phyloP scores from a whole-genome alignment of 768 basidiomycete genomes.

The Suillus placidus region DNA sequence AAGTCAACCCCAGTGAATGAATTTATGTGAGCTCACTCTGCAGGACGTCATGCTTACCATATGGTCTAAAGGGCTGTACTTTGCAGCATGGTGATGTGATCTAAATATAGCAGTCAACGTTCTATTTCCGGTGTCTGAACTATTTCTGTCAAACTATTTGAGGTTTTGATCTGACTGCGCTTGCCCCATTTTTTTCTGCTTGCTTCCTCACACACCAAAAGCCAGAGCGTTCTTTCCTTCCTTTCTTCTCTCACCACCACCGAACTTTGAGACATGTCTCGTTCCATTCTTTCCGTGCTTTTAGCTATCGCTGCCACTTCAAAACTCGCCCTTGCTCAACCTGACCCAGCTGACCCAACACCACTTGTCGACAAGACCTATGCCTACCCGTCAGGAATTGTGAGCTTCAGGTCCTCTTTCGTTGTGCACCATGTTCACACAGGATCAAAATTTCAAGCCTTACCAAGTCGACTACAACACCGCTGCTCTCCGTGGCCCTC shows the following conservation, averaged over 20 bases:
- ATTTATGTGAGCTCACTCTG: too few relatives aligned
- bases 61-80: too few relatives aligned
- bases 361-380: conserved; percentile 51
- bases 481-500: conserved; percentile 53
- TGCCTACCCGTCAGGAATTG: conserved; percentile 46
- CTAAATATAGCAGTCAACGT: neutral
- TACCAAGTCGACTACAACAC: conserved; percentile 50
- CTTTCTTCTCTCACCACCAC: neutral
- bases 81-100: too few relatives aligned
- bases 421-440: neutral
- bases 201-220: neutral
- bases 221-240: neutral
- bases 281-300: conserved; percentile 48
- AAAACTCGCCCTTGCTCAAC: conserved; percentile 32
- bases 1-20: too few relatives aligned
- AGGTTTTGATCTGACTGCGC: neutral
- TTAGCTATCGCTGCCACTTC: conserved; percentile 35
- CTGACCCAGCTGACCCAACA: conserved; percentile 46
- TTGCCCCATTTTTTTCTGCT: conserved; percentile 5
- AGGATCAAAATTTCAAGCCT: conserved; percentile 39
- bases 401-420: conserved; percentile 21
- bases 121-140: conserved; percentile 12
- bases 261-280: conserved; percentile 44
- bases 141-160: conserved; percentile 7
- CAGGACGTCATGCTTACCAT: too few relatives aligned